Percentiles rank a stretch among this genome's conserved stretches.
Conservation (phyloP, 2,329 filamentous ascomycete species). For the Beauveria scarabaeidicola region DNA sequence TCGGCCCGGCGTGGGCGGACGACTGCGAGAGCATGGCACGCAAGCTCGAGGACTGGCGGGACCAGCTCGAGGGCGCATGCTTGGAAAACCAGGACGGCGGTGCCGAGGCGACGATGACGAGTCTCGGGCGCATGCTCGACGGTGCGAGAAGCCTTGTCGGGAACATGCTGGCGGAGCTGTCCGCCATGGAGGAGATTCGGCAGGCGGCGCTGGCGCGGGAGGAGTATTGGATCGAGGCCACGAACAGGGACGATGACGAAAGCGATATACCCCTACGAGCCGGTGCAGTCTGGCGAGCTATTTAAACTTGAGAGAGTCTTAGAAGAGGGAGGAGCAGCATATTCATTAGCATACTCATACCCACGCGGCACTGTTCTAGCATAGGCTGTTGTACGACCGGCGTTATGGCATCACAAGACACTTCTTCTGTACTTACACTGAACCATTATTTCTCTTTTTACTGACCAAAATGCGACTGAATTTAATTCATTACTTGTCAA, state of each 20-base stretch:
- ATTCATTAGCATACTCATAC: neutral
- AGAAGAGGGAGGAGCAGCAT: neutral
- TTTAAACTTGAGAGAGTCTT: slow-evolving; percentile 15
- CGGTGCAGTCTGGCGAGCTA: slow-evolving; percentile 40
- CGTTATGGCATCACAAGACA: neutral
- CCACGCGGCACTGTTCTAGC: no score
- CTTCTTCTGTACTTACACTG: neutral
- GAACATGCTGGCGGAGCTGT: slow-evolving; percentile 55
- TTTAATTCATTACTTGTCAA: neutral
- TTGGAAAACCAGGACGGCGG: slow-evolving; percentile 11
- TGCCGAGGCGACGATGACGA: slow-evolving; percentile 19
- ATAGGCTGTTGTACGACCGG: neutral
- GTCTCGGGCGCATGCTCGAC: slow-evolving; percentile 39
- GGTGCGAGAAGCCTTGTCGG: slow-evolving; percentile 40
- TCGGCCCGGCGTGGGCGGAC: slow-evolving; percentile 51
- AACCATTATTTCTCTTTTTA: neutral
- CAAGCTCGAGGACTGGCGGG: slow-evolving; percentile 46
- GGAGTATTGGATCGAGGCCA: slow-evolving; percentile 47
- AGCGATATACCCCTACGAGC: slow-evolving; percentile 28
- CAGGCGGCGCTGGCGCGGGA: slow-evolving; percentile 47
- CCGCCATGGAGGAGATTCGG: slow-evolving; percentile 54
- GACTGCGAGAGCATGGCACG: slow-evolving; percentile 45
- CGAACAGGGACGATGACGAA: slow-evolving; percentile 37
- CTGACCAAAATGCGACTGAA: neutral
- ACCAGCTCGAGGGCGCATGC: slow-evolving; percentile 32